These are phyloP conservation scores for Cyberlindnera maritima DNA, from an alignment of 805 yeast species.

Conservation along the genomic window DNA sequence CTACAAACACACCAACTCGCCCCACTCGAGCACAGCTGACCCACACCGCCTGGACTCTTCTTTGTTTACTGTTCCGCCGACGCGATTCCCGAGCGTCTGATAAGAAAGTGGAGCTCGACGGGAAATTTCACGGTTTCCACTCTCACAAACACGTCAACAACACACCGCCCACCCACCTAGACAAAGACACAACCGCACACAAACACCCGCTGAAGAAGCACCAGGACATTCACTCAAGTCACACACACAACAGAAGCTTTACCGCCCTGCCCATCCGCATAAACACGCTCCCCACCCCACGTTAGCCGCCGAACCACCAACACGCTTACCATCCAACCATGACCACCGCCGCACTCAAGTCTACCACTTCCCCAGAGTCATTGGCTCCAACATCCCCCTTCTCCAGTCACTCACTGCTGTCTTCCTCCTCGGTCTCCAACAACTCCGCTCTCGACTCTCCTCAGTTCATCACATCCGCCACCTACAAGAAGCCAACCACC, in stretches of 20 bases:
- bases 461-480: slow-evolving; percentile 25
- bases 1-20: no score
- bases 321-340: neutral
- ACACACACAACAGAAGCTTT: neutral
- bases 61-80: neutral
- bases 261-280: neutral
- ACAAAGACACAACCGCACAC: neutral
- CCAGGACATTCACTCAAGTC: neutral
- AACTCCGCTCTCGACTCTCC: slow-evolving; percentile 21
- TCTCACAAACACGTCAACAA: neutral
- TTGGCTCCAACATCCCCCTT: slow-evolving; percentile 28
- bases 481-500: slow-evolving; percentile 26
- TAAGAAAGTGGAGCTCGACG: slow-evolving; percentile 1
- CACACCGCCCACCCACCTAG: neutral
- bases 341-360: slow-evolving; percentile 8
- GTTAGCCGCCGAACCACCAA: slow-evolving; percentile 1
- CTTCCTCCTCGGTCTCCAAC: slow-evolving; percentile 17
- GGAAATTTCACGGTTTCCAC: neutral
- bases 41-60: neutral
- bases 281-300: neutral
- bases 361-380: slow-evolving; percentile 23
- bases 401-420: slow-evolving; percentile 20
- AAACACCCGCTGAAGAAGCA: neutral
- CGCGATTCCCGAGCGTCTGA: neutral
- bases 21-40: no score